Conservation (phyloP, 768 basidiomycete species). For the Tylopilus plumbeoviolaceoides region DNA sequence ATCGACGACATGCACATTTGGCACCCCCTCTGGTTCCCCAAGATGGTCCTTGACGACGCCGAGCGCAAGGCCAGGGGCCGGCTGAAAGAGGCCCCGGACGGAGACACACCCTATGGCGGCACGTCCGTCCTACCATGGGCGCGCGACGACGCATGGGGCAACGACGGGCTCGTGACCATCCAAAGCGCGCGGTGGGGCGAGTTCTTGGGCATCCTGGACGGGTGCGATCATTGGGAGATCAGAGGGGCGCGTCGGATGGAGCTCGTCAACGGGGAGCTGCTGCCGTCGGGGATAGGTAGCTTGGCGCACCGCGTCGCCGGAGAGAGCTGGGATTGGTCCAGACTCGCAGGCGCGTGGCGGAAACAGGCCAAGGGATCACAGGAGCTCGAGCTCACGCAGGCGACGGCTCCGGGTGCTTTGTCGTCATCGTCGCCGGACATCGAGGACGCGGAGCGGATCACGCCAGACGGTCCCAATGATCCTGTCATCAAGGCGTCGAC, state of each 20-base stretch:
- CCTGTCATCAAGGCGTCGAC: conserved; percentile 62
- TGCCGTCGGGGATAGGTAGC: conserved; percentile 48
- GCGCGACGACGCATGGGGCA: conserved; percentile 64
- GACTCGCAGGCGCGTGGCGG: conserved; percentile 59
- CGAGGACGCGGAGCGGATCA: conserved; percentile 14
- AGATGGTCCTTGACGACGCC: conserved; percentile 85
- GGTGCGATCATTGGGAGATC: conserved; percentile 95
- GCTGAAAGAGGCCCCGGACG: conserved; percentile 29
- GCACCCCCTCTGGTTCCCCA: conserved; percentile 97
- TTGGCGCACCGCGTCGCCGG: conserved; percentile 32
- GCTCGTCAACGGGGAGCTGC: conserved; percentile 50
- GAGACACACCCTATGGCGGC: neutral
- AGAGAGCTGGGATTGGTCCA: conserved; percentile 59
- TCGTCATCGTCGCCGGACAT: conserved; percentile 4
- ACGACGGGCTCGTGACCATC: conserved; percentile 91
- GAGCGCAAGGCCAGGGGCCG: conserved; percentile 57
- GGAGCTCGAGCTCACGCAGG: conserved; percentile 29
- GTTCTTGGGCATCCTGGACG: conserved; percentile 85
- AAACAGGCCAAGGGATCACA: conserved; percentile 44
- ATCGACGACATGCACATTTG: conserved; percentile 61
- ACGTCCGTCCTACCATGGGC: conserved; percentile 41
- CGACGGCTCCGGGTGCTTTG: neutral
- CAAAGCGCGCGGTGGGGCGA: conserved; percentile 95
- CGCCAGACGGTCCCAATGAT: conserved; percentile 40
- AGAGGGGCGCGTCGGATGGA: conserved; percentile 83